These are phyloP conservation scores for Vitellaria paradoxa DNA, from an alignment of 179 eudicot genomes.

Conservation along the genomic window DNA sequence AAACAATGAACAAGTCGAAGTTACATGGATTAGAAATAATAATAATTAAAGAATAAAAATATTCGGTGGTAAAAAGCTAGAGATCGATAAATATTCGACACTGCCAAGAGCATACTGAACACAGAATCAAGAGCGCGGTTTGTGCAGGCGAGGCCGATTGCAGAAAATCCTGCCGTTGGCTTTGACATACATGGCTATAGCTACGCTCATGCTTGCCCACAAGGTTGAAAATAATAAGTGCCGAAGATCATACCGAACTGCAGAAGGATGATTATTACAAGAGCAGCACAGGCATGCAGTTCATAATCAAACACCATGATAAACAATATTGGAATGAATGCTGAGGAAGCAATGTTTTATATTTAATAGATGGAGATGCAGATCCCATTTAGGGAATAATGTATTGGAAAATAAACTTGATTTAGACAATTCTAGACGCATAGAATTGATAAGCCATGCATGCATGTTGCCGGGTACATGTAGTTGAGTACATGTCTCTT, in stretches of 20 bases:
- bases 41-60: not conserved
- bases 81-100: not conserved
- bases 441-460: no score
- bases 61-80: not conserved
- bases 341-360: not conserved
- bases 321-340: not conserved
- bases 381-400: not conserved
- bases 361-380: not conserved
- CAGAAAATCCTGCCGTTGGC: conserved; percentile 89
- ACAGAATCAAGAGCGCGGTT: conserved; percentile 34
- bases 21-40: conserved; percentile 1
- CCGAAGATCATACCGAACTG: conserved; percentile 58
- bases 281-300: conserved; percentile 1
- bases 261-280: conserved; percentile 12
- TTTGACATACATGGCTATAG: conserved; percentile 61
- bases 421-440: no score
- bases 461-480: no score
- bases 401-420: no score
- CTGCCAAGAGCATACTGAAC: not conserved
- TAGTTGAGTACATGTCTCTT: no score
- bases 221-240: conserved; percentile 66
- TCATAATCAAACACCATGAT: not conserved
- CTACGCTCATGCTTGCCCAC: conserved; percentile 85
- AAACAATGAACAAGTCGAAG: conserved; percentile 6
- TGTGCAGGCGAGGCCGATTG: conserved; percentile 81